Evolutionary conservation across 176 grass and related monocot genomes (phyloP), one percentile per base, ranked within the genome.

Genomic region (Avena insularis): DNA sequence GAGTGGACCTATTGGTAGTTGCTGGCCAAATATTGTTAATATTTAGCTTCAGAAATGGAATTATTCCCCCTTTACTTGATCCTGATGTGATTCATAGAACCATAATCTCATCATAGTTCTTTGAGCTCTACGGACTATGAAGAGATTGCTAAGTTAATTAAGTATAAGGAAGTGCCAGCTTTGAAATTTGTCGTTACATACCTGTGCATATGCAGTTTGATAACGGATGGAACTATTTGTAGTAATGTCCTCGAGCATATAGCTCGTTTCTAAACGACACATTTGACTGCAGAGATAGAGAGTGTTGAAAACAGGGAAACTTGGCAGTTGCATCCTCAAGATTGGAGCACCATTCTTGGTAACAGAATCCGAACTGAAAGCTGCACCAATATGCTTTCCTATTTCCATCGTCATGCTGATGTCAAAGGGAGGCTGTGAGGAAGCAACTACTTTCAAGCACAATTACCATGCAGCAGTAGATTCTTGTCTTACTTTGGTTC

Each of bases 371-470:
- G 10, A 85, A 77, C 59, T 78, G 54, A 66, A 66, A 66, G 23
- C 35, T 90, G 51, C 27, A 48, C 55, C 75, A 67, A 72, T 75
- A 21, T 81, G 76, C n/a, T 81, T 87, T 80, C 68, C 63, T 87
- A 79, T 88, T 70, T 81, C 17, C 56, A 85, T 88, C 40, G 63
- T 84, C 81, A 91, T 81, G 75, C 68, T 87, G 81, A 84, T 81
- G 85, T 69, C 68, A 80, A 59, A 50, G 54, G 59, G 17, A 84
- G 25, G 25, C 45, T 67, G 46, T 12, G 10, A 67, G 45, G 59
- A 67, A 75, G 64, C 9, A 87, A 40, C 15, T 77, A 75, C 79
- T 84, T 27, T 40, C 19, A 78, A 78, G 51, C 25, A 51, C 11
- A 85, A 0, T 75, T 80, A 48, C 19, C 27, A 51, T 59, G 59